Evolutionary conservation across 2,329 filamentous ascomycete species (phyloP), one percentile per base, ranked within the genome.

Genomic region (Epichloe uncinata): DNA sequence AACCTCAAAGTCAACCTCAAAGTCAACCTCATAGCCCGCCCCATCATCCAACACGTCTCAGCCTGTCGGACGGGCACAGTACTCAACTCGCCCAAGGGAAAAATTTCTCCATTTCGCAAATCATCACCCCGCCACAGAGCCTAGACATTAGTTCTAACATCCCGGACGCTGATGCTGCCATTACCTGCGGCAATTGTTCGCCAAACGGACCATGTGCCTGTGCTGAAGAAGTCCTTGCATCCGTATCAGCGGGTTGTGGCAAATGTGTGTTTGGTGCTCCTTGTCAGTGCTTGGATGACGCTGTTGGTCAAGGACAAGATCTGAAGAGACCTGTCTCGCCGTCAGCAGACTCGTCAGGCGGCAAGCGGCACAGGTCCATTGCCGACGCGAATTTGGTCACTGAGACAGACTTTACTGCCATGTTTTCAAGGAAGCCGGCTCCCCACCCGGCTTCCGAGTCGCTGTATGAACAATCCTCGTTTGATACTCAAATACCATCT

Each of bases 341-440:
- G 1, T 68, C 71, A 1, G 63, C 61, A 4, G 51, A 62, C 15
- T 63, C 58, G 0, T 70, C 72, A 0, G 65, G 68, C 2, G 77
- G 78, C 54, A 85, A 85, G 63, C 74, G 78, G 35, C 72, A 72
- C 41, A 75, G 74, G 18, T 64, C 73, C 11, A 58, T 48, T 33
- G 42, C 37, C n/a, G 46, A 47, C 42, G 45, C 52, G 45, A 66
- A 72, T 47, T 81, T 85, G 49, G 69, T 73, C 49, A 74, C 81
- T 55, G 86, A 89, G 66, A 83, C 83, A 43, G 85, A 90, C 62
- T 89, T 88, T 57, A 88, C 85, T 5, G 67, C 75, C 53, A 75
- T 79, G 56, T 85, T 85, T 61, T 70, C 77, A 50, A 69, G 72
- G 61, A 69, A 72, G 56, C 11, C 43, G n/a, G 42, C 34, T n/a